Conservation (phyloP, 2,329 filamentous ascomycete genomes). For the Fusarium pininemorale region DNA sequence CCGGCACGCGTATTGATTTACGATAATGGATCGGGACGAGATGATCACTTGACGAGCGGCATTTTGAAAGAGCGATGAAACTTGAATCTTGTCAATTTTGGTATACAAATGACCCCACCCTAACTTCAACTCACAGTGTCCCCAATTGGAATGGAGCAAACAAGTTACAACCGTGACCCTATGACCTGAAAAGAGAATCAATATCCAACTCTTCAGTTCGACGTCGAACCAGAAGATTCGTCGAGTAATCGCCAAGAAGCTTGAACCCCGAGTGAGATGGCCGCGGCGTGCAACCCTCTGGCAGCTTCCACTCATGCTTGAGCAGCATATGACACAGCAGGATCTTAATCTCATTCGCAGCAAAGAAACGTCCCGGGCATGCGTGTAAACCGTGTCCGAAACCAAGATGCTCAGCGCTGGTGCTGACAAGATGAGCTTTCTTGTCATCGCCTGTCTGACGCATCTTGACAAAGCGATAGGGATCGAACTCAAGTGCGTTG, state of each 20-base stretch:
- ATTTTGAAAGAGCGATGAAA: not conserved
- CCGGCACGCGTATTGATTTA: not conserved
- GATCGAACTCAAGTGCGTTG: constrained; percentile 49
- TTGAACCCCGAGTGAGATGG: accelerated
- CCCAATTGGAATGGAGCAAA: not conserved
- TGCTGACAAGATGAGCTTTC: constrained; percentile 56
- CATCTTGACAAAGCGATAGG: constrained; percentile 55
- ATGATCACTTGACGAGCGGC: not conserved
- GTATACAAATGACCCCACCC: too few relatives aligned
- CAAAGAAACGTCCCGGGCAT: constrained; percentile 64
- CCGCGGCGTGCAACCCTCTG: not conserved
- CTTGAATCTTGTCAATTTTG: not conserved
- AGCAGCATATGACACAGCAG: constrained; percentile 57
- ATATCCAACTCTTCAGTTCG: not conserved
- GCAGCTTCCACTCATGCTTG: constrained; percentile 55
- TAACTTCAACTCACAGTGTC: accelerated
- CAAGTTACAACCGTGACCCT: accelerated
- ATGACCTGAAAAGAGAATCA: not conserved
- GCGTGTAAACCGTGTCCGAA: constrained; percentile 66
- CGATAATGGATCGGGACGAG: not conserved
- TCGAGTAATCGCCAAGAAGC: not conserved
- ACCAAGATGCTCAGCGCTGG: constrained; percentile 56
- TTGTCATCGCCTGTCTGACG: constrained; percentile 48
- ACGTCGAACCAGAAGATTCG: not conserved
- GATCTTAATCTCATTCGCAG: constrained; percentile 62